These are phyloP conservation scores for Herpotrichia juniperi DNA, from an alignment of 2,329 filamentous ascomycete genomes.

Conservation along the genomic window DNA sequence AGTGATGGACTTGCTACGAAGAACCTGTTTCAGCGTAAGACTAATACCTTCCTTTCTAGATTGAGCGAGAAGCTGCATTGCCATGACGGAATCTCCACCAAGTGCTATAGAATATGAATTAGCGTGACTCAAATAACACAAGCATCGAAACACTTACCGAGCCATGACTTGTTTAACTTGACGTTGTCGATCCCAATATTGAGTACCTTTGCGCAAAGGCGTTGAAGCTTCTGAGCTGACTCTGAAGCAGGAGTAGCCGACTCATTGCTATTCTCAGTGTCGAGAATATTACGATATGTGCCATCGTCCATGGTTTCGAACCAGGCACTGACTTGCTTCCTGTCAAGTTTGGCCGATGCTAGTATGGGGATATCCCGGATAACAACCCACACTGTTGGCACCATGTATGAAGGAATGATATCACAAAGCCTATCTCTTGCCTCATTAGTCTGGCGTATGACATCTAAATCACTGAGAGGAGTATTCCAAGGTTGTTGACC, in stretches of 20 bases:
- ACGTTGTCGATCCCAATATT: slow-evolving; percentile 38
- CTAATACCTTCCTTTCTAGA: slow-evolving; percentile 39
- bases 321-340: slow-evolving; percentile 50
- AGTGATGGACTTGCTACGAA: slow-evolving; percentile 37
- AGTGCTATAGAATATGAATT: slow-evolving; percentile 25
- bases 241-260: slow-evolving; percentile 17
- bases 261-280: slow-evolving; percentile 37
- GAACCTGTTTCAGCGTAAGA: slow-evolving; percentile 38
- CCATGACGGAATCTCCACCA: slow-evolving; percentile 40
- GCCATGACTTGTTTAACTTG: slow-evolving; percentile 34
- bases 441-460: slow-evolving; percentile 35
- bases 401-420: slow-evolving; percentile 38
- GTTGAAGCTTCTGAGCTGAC: slow-evolving; percentile 25
- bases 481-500: slow-evolving; percentile 30
- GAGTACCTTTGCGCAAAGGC: slow-evolving; percentile 52
- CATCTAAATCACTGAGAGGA: slow-evolving; percentile 37
- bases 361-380: slow-evolving; percentile 40
- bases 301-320: slow-evolving; percentile 49
- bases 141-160: slow-evolving; percentile 26
- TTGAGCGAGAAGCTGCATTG: slow-evolving; percentile 39
- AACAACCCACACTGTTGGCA: slow-evolving; percentile 42
- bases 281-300: slow-evolving; percentile 48
- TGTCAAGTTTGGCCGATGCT: slow-evolving; percentile 38
- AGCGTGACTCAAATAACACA: not conserved
- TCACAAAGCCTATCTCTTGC: slow-evolving; percentile 34